Evolutionary conservation across 2,329 filamentous ascomycete genomes (phyloP).

Genomic region (Dichotomopilus funicola): DNA sequence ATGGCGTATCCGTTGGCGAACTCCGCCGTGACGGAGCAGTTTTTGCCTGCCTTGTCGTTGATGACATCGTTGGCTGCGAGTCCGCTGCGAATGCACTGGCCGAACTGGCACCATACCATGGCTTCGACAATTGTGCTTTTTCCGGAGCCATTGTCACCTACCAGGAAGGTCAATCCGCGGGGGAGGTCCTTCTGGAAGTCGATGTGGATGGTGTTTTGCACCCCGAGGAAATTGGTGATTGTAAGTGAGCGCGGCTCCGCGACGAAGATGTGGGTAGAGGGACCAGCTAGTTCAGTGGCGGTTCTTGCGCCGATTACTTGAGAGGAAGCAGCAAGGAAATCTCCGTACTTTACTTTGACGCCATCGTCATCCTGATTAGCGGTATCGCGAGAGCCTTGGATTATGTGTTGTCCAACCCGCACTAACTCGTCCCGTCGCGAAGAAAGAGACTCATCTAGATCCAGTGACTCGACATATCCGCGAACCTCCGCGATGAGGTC

Average conservation of each 20-base stretch:
- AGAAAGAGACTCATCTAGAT: background rate
- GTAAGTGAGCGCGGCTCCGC: background rate
- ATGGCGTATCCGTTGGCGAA: background rate
- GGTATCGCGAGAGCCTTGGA: background rate
- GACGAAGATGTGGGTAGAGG: background rate
- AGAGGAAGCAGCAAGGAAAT: background rate
- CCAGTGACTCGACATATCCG: background rate
- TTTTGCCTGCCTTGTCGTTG: background rate
- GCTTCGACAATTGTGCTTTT: background rate
- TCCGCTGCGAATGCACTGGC: background rate
- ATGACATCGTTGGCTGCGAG: background rate
- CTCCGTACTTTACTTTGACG: background rate
- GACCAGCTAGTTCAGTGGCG: background rate
- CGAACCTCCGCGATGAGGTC: background rate
- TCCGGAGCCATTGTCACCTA: background rate
- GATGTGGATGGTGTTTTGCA: background rate
- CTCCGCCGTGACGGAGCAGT: background rate
- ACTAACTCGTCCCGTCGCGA: background rate
- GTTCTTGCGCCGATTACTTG: background rate
- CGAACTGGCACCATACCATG: background rate
- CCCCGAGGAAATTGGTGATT: background rate
- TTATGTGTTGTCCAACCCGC: background rate
- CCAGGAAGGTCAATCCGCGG: background rate
- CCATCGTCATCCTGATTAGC: background rate
- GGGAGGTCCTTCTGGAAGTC: background rate